Evolutionary conservation across 2,329 filamentous ascomycete genomes (phyloP).

Genomic region (Didymella keratinophila): DNA sequence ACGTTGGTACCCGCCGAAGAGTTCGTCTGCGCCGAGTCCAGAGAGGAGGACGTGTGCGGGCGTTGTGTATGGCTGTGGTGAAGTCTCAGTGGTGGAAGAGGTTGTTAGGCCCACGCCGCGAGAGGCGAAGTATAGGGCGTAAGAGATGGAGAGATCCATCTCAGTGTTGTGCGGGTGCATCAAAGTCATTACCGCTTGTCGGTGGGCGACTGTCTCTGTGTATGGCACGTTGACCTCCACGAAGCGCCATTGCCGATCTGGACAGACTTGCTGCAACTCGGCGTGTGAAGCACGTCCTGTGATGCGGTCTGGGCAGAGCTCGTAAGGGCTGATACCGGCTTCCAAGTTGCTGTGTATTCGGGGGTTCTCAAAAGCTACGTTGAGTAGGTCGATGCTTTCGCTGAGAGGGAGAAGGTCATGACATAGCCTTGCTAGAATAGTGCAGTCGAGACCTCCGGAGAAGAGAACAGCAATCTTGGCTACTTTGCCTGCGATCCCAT

Average conservation of each 20-base stretch:
- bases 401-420: conserved; percentile 75
- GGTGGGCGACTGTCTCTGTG: conserved; percentile 72
- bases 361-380: conserved; percentile 98
- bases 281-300: conserved; percentile 81
- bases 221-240: conserved; percentile 87
- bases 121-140: conserved; percentile 93
- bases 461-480: conserved; percentile 81
- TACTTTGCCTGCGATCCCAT: conserved; percentile 11
- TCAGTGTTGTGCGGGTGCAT: conserved; percentile 96
- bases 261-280: conserved; percentile 77
- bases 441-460: conserved; percentile 93
- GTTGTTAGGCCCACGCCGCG: conserved; percentile 68
- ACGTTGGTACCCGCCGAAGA: conserved; percentile 91
- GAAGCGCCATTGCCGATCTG: conserved; percentile 79
- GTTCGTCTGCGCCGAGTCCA: conserved; percentile 91
- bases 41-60: conserved; percentile 85
- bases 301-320: conserved; percentile 86
- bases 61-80: conserved; percentile 64
- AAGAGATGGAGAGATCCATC: conserved; percentile 96
- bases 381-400: conserved; percentile 84
- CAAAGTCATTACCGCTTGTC: conserved; percentile 73
- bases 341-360: conserved; percentile 57
- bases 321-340: conserved; percentile 64
- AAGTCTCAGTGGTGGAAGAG: conserved; percentile 32
- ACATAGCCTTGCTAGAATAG: conserved; percentile 79